Evolutionary conservation across 257 asterid species (phyloP), one percentile per base, ranked within the genome.

Genomic region (Verbena officinalis): DNA sequence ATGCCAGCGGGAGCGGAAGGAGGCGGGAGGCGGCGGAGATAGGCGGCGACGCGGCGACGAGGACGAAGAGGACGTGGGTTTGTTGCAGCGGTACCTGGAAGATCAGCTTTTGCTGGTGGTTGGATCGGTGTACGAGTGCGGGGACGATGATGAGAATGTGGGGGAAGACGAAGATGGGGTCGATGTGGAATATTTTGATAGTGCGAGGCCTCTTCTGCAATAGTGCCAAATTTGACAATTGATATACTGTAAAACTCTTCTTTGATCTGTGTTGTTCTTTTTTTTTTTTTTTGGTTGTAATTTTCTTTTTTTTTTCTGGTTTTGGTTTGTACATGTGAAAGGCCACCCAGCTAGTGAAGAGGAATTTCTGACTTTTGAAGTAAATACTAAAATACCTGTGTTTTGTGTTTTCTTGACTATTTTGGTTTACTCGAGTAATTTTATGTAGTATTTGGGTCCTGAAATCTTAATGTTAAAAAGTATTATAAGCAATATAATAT

Each of bases 81-180:
- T 77, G 86, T 69, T 83, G 75, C 80, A 73, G 77, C 72, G 86
- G 65, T 83, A 83, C 63, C 71, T 83, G 62, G 84, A 83, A 27
- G 88, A 82, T 63, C 85, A 82, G 73, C 59, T 82, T 55, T 43
- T 36, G 49, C 81, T 82, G 21, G 85, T 74, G 61, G 45, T 36
- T 21, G 76, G 48, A 33, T 54, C 75, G 67, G 61, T 64, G 72
- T 24, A 44, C 67, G 74, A 45, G 46, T 76, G 71, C 16, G 75
- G 69, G 57, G 80, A 67, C 24, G 77, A 19, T 4, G 78, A 58
- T 20, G 84, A 52, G 59, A 46, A 48, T 39, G 60, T 55, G 11
- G 53, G 45, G 51, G 77, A 55, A 11, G 70, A n/a, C n/a, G n/a
- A 39, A 21, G 70, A 38, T 15, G 80, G 70, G 83, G 68, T 65